These are phyloP conservation scores for Botrytis paeoniae DNA, from an alignment of 2,329 filamentous ascomycete species.

Conservation along the genomic window DNA sequence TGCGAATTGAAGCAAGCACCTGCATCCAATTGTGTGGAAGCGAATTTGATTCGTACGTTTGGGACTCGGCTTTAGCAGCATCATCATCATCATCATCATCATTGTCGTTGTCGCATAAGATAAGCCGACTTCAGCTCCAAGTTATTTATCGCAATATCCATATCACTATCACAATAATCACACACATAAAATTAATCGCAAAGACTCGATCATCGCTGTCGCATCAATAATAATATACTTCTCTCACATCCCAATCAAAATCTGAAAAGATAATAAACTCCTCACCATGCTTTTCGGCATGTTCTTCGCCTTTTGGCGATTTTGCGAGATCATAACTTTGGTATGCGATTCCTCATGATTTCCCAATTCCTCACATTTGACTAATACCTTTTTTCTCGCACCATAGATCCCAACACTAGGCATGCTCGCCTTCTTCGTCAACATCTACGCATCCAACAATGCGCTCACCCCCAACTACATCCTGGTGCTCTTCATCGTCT, in stretches of 20 bases:
- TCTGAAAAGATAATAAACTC: background rate
- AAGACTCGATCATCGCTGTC: background rate
- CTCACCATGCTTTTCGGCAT: constrained; percentile 58
- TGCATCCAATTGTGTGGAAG: background rate
- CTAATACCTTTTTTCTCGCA: constrained; percentile 4
- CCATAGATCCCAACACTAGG: constrained; percentile 60
- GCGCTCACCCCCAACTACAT: constrained; percentile 59
- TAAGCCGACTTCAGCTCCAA: constrained; percentile 14
- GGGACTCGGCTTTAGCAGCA: background rate
- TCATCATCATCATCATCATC: background rate
- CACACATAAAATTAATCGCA: background rate
- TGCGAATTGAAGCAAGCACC: background rate
- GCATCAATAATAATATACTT: background rate
- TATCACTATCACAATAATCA: background rate
- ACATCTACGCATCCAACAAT: constrained; percentile 56
- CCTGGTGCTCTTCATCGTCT: constrained; percentile 66
- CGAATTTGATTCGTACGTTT: constrained; percentile 1
- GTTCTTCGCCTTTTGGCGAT: constrained; percentile 61
- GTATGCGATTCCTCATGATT: constrained; percentile 42
- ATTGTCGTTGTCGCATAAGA: constrained; percentile 11
- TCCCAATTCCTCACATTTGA: background rate
- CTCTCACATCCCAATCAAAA: background rate
- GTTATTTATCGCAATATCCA: background rate
- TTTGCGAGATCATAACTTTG: constrained; percentile 60
- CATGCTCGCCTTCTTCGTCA: constrained; percentile 65